These are phyloP conservation scores for Macroventuria anomochaeta DNA, from an alignment of 2,329 filamentous ascomycete species.

Conservation along the genomic window DNA sequence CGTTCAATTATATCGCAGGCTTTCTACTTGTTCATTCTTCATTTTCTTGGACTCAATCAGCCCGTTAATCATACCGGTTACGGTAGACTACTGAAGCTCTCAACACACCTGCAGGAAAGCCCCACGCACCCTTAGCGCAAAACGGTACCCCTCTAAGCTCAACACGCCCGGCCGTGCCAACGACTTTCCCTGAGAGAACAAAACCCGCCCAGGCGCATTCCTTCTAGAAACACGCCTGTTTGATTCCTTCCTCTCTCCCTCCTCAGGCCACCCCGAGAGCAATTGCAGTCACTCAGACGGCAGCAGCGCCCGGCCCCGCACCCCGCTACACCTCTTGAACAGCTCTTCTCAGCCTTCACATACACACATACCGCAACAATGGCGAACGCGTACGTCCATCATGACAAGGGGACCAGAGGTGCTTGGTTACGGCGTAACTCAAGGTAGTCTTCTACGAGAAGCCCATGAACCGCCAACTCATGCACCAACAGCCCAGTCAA, in stretches of 20 bases:
- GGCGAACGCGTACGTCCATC: slow-evolving; percentile 68
- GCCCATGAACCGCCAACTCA: slow-evolving; percentile 6
- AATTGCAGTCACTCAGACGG: slow-evolving; percentile 20
- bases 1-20: slow-evolving; percentile 12
- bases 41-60: background rate
- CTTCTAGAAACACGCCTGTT: slow-evolving; percentile 17
- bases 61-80: slow-evolving; percentile 5
- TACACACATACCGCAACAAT: slow-evolving; percentile 50
- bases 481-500: slow-evolving; percentile 5
- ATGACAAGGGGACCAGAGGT: slow-evolving; percentile 4
- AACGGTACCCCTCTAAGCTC: slow-evolving; percentile 32
- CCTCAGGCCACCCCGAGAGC: slow-evolving; percentile 12
- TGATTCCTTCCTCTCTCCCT: slow-evolving; percentile 7
- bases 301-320: slow-evolving; percentile 27
- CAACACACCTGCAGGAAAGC: slow-evolving; percentile 18
- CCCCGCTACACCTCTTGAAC: slow-evolving; percentile 21
- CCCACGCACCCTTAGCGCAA: slow-evolving; percentile 34
- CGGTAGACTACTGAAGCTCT: slow-evolving; percentile 17
- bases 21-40: background rate
- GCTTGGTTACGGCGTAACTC: slow-evolving; percentile 17
- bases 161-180: slow-evolving; percentile 29
- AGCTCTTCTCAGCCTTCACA: slow-evolving; percentile 12
- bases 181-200: slow-evolving; percentile 28
- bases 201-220: slow-evolving; percentile 31
- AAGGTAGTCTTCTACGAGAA: slow-evolving; percentile 8